These are phyloP conservation scores for Phytophthora citrophthora DNA, from an alignment of 352 stramenopile species.

Conservation along the genomic window DNA sequence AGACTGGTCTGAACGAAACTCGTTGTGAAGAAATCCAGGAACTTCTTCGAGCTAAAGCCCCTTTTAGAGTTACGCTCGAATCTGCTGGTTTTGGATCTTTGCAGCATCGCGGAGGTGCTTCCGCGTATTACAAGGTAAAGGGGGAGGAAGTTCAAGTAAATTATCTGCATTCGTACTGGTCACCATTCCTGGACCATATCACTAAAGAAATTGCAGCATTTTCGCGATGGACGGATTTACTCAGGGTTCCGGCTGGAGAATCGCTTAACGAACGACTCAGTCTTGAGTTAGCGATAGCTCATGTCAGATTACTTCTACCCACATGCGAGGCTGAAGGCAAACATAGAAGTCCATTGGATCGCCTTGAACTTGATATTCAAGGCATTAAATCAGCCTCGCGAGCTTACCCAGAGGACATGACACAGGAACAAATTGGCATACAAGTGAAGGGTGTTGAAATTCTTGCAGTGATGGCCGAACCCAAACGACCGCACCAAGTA, in stretches of 20 bases:
- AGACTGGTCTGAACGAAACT: background rate
- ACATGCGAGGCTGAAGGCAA: slow-evolving; percentile 51
- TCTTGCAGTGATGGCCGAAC: slow-evolving; percentile 40
- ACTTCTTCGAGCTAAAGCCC: slow-evolving; percentile 39
- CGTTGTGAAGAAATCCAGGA: slow-evolving; percentile 48
- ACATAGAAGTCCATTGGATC: slow-evolving; percentile 52
- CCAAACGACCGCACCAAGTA: slow-evolving; percentile 7
- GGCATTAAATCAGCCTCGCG: slow-evolving; percentile 54
- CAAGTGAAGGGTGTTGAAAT: slow-evolving; percentile 46
- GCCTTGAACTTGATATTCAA: slow-evolving; percentile 56
- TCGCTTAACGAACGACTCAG: slow-evolving; percentile 57
- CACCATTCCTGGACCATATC: slow-evolving; percentile 54
- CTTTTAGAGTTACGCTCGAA: slow-evolving; percentile 48
- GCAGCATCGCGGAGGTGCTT: slow-evolving; percentile 48
- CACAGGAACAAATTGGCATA: slow-evolving; percentile 61
- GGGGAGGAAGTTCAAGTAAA: slow-evolving; percentile 58
- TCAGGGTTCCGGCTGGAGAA: slow-evolving; percentile 44
- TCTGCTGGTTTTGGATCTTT: slow-evolving; percentile 53
- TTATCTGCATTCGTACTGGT: slow-evolving; percentile 60
- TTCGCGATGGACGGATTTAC: slow-evolving; percentile 66
- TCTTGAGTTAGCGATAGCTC: slow-evolving; percentile 48
- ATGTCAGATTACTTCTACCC: slow-evolving; percentile 53
- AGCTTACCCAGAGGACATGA: slow-evolving; percentile 41
- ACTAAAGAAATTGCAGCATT: slow-evolving; percentile 69
- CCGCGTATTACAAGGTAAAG: slow-evolving; percentile 50